Evolutionary conservation across 164 flowering plant genomes (phyloP), one percentile per base, ranked within the genome.

Genomic region (Vitis labrusca): DNA sequence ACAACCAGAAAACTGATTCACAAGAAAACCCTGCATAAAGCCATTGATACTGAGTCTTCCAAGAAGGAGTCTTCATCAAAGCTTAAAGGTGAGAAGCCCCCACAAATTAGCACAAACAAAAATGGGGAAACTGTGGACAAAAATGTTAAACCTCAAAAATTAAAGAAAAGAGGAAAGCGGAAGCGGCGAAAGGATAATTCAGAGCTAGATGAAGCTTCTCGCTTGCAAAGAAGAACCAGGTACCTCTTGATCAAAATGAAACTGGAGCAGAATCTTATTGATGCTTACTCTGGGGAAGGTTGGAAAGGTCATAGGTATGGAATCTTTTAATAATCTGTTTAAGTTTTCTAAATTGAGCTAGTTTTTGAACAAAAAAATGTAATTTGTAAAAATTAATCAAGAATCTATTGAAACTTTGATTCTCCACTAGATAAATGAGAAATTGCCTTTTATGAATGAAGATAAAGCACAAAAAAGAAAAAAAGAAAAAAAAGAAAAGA

Each of bases 251-350:
- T 95, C 67, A 91, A 89, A 81, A 81, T 95, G 84, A 95, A 91
- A 84, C 80, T 89, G 78, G 97, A 92, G 82, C 99, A 90, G 78
- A 95, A 91, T 71, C 89, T 95, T 59, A 90, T 95, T 70, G 99
- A 95, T 78, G 99, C 99, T 57, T 95, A 95, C 81, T 85, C 94
- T 51, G 88, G 86, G 15, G 99, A 95, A 83, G 99, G 99, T 47
- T 95, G 99, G 99, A 91, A 90, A 81, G 99, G 99, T 68, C 97
- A 95, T 78, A 95, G 99, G 99, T 95, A 86, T 30, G 10, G 32
- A 44, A 44, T 48, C 19, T 37, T 9, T 3, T 10, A 13, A 8
- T 37, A 29, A 51, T 9, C n/a, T 56, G 1, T 49, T 58, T 61
- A 10, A 50, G n/a, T 7, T 50, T 50, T 61, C n/a, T 70, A 61